Percentiles rank a stretch among this genome's conserved stretches.
Evolutionary conservation across 164 flowering plant genomes (phyloP).

Genomic region (Vitis amurensis): DNA sequence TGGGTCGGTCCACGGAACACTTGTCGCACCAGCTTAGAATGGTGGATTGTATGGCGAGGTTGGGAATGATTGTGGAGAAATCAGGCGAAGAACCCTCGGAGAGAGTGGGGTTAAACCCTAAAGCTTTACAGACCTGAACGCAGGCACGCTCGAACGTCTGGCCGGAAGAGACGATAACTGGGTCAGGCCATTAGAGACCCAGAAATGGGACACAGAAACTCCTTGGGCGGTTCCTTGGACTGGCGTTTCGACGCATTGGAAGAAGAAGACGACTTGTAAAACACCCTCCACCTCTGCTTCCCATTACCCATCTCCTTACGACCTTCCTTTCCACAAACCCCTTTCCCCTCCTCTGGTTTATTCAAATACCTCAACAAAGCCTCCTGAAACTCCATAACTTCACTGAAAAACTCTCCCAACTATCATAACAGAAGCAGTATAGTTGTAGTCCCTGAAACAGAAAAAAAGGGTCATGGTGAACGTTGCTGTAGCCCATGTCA

Average conservation of each 20-base stretch:
- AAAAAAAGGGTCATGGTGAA: background rate
- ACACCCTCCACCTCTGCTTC: slow-evolving; percentile 26
- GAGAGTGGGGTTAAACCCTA: slow-evolving; percentile 21
- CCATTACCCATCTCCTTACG: background rate
- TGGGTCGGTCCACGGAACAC: slow-evolving; percentile 15
- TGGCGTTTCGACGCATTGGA: background rate
- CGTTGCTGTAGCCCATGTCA: background rate
- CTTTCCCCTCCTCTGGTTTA: background rate
- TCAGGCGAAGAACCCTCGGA: slow-evolving; percentile 28
- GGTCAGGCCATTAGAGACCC: slow-evolving; percentile 46
- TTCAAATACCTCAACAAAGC: slow-evolving; percentile 18
- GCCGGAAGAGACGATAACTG: slow-evolving; percentile 48
- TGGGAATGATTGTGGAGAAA: slow-evolving; percentile 45
- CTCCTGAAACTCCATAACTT: slow-evolving; percentile 33
- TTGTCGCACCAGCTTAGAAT: slow-evolving; percentile 34
- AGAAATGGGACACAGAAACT: slow-evolving; percentile 39
- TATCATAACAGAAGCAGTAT: background rate
- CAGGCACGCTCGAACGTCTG: slow-evolving; percentile 41
- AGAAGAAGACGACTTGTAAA: slow-evolving; percentile 12
- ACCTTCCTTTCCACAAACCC: background rate
- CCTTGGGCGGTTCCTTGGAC: slow-evolving; percentile 17
- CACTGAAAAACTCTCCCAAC: too few relatives aligned
- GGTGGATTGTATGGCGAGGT: slow-evolving; percentile 44
- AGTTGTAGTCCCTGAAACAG: background rate
- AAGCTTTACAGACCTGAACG: slow-evolving; percentile 28